Base-by-base conservation (phyloP, 176 grass and related monocot genomes). In the Aegilops tauschii region DNA sequence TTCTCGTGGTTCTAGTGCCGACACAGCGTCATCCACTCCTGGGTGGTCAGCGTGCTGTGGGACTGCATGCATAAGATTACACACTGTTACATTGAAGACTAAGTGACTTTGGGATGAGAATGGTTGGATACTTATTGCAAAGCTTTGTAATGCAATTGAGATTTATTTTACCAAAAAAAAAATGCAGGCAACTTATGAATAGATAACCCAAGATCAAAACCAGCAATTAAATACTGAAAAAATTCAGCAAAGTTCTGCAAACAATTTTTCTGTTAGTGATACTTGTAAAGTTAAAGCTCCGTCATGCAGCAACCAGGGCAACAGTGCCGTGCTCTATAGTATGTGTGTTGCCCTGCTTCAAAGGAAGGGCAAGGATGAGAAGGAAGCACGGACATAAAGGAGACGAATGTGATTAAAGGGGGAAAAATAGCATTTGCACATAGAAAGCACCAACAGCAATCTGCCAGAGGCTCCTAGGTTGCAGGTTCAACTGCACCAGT, bases 11-110 rank as follows among this genome's bases (percentile, higher is more conserved):
- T 54, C 25, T 95, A 78, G 85, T 92, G 88, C 93, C 13, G 47
- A 3, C 47, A 49, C 47, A 49, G 13, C 12, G 13, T 86, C 13
- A 78, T 84, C 23, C 91, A 71, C 37, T 95, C 63, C 95, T 92
- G 1, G 70, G 62, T 1, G 13, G 88, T 86, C 37, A 91, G 80
- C 6, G 30, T 81, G n/a, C 84, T 59, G 84, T 91, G 88, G n/a
- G 86, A 94, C 93, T 96, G 90, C 85, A 34, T 42, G 20, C 68
- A 23, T 17, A 23, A 75, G n/a, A 63, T 28, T 2, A 44, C 2
- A 25, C 23, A 27, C 34, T 11, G 21, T 40, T 40, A 40, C 1
- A 42, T 72, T 49, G 13, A 49, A 49, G 12, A 5, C 47, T 0
- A 49, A 16, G 12, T 16, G 47, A 14, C 47, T 49, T 49, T 49